Conservation (phyloP, 768 basidiomycete species). For the Pluteus cervinus region DNA sequence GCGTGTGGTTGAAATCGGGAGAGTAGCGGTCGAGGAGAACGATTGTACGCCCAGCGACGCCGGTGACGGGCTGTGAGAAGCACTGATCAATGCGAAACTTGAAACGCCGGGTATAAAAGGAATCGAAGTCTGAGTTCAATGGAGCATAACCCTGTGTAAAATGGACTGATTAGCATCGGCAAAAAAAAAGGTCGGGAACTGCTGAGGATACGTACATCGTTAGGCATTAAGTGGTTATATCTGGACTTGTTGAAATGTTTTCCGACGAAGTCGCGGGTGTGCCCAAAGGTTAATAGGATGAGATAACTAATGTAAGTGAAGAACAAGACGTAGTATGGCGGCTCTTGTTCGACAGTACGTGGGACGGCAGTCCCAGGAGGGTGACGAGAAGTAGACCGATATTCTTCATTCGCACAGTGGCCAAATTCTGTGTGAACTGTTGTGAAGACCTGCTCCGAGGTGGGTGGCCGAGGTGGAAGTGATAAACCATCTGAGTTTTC, state of each 20-base stretch:
- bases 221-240: constrained; percentile 80
- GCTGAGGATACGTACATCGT: constrained; percentile 54
- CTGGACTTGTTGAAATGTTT: constrained; percentile 66
- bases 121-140: constrained; percentile 96
- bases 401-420: constrained; percentile 74
- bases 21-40: constrained; percentile 79
- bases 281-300: constrained; percentile 86
- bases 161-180: constrained; percentile 6
- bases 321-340: constrained; percentile 88
- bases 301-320: constrained; percentile 93
- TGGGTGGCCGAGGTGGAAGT: constrained; percentile 62
- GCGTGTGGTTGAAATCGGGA: constrained; percentile 73
- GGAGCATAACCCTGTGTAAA: constrained; percentile 83
- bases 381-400: constrained; percentile 65
- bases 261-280: constrained; percentile 92
- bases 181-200: constrained; percentile 7
- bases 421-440: constrained; percentile 91
- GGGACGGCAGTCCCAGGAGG: constrained; percentile 41
- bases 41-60: constrained; percentile 93
- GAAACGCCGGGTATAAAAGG: constrained; percentile 96
- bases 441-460: constrained; percentile 71
- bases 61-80: constrained; percentile 88
- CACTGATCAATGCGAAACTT: constrained; percentile 95
- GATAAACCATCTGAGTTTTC: constrained; percentile 51
- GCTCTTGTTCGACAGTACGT: constrained; percentile 67